A percentile compares a stretch with the other conserved stretches of the same genome.
Conservation (phyloP, 495 filamentous ascomycete species). For the Penicillium cinerascens region DNA sequence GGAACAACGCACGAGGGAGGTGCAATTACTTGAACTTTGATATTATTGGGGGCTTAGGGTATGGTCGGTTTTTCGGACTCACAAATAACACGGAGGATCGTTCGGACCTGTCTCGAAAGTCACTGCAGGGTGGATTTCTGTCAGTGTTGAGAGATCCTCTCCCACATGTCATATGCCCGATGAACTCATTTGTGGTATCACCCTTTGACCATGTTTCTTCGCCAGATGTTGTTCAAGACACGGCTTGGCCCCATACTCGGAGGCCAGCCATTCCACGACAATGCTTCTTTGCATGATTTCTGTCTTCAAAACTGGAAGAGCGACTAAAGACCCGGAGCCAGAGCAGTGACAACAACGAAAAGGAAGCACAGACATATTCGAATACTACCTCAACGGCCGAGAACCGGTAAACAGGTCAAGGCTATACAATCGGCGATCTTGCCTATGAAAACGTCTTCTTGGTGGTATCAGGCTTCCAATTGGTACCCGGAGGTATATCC, state of each 20-base stretch:
- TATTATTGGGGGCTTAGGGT: background rate
- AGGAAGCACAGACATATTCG: conserved; percentile 49
- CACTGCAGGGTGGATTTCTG: background rate
- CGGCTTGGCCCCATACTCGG: too few relatives aligned
- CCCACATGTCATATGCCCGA: too few relatives aligned
- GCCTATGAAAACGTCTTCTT: conserved; percentile 57
- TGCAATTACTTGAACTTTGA: background rate
- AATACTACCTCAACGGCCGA: conserved; percentile 55
- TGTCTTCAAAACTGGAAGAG: too few relatives aligned
- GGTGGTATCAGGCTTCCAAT: conserved; percentile 13
- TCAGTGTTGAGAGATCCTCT: background rate
- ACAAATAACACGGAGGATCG: background rate
- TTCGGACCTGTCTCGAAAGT: background rate
- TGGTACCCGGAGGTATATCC: too few relatives aligned
- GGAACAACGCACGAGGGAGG: too few relatives aligned
- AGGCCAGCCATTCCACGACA: too few relatives aligned
- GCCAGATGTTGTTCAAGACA: background rate
- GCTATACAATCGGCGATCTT: conserved; percentile 53
- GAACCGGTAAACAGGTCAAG: conserved; percentile 57
- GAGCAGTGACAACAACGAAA: too few relatives aligned
- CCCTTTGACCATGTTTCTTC: background rate
- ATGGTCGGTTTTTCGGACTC: background rate
- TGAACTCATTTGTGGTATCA: background rate
- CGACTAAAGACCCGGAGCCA: too few relatives aligned
- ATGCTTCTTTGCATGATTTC: too few relatives aligned